Evolutionary conservation across 441 rosid genomes (phyloP).

Genomic region (Isatis lusitanica): DNA sequence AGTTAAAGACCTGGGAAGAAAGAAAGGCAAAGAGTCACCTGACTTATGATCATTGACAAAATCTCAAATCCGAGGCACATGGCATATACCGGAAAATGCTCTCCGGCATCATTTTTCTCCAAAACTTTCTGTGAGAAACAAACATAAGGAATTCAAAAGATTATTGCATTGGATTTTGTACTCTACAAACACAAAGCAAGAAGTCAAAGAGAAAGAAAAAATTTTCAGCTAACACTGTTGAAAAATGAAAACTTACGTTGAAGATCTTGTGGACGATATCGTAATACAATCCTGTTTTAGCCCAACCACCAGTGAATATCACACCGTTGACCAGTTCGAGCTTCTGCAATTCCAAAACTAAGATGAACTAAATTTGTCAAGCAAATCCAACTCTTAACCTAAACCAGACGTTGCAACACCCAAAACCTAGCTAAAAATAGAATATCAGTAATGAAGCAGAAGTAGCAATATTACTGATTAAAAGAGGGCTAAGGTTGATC

Average conservation of each 20-base stretch:
- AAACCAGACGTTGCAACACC: background rate
- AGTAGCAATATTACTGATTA: background rate
- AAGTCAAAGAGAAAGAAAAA: background rate
- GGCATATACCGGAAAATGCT: conserved; percentile 78
- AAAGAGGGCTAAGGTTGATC: no score
- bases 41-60: conserved; percentile 71
- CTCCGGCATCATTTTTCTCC: conserved; percentile 79
- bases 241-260: conserved; percentile 41
- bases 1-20: background rate
- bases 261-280: conserved; percentile 53
- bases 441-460: background rate
- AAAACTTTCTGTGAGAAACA: conserved; percentile 56
- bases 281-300: conserved; percentile 65
- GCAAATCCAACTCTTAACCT: background rate
- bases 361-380: background rate
- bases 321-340: conserved; percentile 81
- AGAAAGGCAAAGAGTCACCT: conserved; percentile 43
- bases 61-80: conserved; percentile 89
- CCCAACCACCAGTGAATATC: conserved; percentile 92
- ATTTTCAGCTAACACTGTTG: background rate
- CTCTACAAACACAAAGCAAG: background rate
- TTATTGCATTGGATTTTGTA: no score
- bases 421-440: no score
- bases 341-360: conserved; percentile 53
- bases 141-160: background rate